Conservation (phyloP, 2,329 filamentous ascomycete species). For the Trichoderma semiorbis region DNA sequence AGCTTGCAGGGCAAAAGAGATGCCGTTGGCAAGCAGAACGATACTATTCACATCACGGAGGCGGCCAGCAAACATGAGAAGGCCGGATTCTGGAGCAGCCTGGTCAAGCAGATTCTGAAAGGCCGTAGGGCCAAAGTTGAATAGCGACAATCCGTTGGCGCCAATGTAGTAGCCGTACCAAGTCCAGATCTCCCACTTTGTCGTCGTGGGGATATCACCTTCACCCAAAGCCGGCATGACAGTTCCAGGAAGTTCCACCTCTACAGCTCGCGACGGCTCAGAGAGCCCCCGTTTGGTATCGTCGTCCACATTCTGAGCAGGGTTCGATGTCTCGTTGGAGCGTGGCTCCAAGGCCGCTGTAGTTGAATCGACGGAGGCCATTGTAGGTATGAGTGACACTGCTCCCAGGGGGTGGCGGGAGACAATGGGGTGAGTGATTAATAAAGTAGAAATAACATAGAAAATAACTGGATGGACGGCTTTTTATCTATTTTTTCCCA, state of each 20-base stretch:
- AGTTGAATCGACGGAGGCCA: neutral
- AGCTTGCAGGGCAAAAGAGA: constrained; percentile 65
- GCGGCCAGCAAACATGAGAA: constrained; percentile 54
- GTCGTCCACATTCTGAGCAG: neutral
- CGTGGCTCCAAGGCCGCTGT: neutral
- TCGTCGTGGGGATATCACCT: constrained; percentile 15
- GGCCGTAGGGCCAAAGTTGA: constrained; percentile 21
- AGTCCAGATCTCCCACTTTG: constrained; percentile 19
- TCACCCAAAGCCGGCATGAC: constrained; percentile 12
- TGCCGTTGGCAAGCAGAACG: constrained; percentile 61
- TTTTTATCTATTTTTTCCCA: neutral
- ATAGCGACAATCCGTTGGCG: constrained; percentile 18
- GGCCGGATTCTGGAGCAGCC: constrained; percentile 49
- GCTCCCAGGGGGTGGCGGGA: neutral
- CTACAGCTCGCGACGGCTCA: neutral
- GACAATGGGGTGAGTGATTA: constrained; percentile 3
- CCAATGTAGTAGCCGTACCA: constrained; percentile 20
- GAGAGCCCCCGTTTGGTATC: neutral
- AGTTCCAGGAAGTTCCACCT: constrained; percentile 10
- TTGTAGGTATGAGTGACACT: neutral
- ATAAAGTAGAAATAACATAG: neutral
- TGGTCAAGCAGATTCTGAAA: constrained; percentile 20
- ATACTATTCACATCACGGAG: constrained; percentile 61
- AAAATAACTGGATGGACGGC: neutral
- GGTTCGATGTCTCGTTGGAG: neutral